Percentiles rank a stretch among this genome's conserved stretches.
These are phyloP conservation scores for Chaetomium fimeti DNA, from an alignment of 495 filamentous ascomycete species.

Conservation along the genomic window DNA sequence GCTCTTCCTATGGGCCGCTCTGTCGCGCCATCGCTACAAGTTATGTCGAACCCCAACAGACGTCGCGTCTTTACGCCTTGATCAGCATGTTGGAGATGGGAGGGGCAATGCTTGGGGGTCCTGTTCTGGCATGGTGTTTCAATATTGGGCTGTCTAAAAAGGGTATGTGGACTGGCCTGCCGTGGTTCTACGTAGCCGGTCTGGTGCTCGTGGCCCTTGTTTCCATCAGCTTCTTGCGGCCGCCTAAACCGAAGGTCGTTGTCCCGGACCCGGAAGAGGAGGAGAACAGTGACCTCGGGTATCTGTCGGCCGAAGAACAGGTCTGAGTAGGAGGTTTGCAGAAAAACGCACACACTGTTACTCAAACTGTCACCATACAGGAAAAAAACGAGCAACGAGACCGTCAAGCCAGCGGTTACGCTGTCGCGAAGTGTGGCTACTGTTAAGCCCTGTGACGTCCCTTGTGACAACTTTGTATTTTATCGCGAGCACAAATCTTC, in stretches of 20 bases:
- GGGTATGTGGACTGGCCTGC: constrained; percentile 54
- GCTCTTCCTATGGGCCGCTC: constrained; percentile 47
- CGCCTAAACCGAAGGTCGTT: constrained; percentile 28
- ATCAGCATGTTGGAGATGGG: constrained; percentile 57
- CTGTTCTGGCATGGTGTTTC: constrained; percentile 55
- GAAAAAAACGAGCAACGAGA: too few relatives aligned
- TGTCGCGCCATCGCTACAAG: constrained; percentile 53
- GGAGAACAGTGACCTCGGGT: constrained; percentile 1
- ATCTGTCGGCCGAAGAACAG: constrained; percentile 12
- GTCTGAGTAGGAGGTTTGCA: not conserved
- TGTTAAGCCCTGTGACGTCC: too few relatives aligned
- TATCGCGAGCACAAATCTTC: too few relatives aligned
- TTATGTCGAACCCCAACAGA: constrained; percentile 53
- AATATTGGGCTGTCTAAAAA: constrained; percentile 49
- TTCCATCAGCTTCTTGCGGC: constrained; percentile 42
- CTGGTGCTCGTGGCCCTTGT: constrained; percentile 44
- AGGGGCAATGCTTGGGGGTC: constrained; percentile 53
- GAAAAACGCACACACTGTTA: too few relatives aligned
- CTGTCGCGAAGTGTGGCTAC: too few relatives aligned
- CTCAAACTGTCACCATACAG: too few relatives aligned
- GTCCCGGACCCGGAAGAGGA: constrained; percentile 1
- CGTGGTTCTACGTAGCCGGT: constrained; percentile 53
- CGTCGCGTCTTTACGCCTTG: constrained; percentile 56
- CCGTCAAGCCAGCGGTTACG: too few relatives aligned
- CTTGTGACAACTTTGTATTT: too few relatives aligned